phyloP scores from a whole-genome alignment of 106 monocot genomes.

The Xerophyta viscosa region DNA sequence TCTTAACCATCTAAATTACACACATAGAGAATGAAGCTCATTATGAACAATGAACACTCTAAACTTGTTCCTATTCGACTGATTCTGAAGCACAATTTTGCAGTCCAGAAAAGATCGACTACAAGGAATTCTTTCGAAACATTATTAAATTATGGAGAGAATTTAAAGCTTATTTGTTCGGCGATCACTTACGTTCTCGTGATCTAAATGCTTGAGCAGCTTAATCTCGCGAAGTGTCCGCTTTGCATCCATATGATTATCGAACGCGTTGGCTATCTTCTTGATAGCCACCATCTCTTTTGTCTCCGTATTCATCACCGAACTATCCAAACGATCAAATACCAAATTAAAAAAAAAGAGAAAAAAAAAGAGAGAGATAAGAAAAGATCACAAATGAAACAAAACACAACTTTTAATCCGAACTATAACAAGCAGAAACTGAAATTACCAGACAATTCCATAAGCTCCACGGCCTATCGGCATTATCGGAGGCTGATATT shows the following conservation, averaged over 20 bases:
- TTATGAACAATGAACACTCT: too few species aligned
- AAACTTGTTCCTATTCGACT: too few species aligned
- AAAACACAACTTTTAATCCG: neutral
- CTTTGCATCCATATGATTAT: slow-evolving; percentile 82
- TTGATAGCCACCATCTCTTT: slow-evolving; percentile 70
- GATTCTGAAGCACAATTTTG: too few species aligned
- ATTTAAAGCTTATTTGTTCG: too few species aligned
- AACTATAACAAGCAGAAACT: too few species aligned
- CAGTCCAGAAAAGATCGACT: too few species aligned
- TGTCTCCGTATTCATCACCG: slow-evolving; percentile 54
- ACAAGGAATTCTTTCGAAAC: too few species aligned
- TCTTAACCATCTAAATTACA: too few species aligned
- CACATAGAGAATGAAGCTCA: too few species aligned
- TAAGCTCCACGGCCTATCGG: slow-evolving; percentile 95
- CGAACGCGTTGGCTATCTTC: slow-evolving; percentile 78
- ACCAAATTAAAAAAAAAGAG: neutral
- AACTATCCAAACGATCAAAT: slow-evolving; percentile 28
- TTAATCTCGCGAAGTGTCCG: slow-evolving; percentile 76
- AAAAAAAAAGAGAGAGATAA: neutral
- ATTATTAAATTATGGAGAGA: too few species aligned
- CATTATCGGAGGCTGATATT: slow-evolving; percentile 89
- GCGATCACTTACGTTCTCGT: slow-evolving; percentile 64
- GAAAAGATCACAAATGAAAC: neutral
- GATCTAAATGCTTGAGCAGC: slow-evolving; percentile 62
- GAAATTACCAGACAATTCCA: slow-evolving; percentile 85